Evolutionary conservation across 1,139 yeast genomes (phyloP), one percentile per base, ranked within the genome.

Genomic region (Wickerhamomyces sp.): DNA sequence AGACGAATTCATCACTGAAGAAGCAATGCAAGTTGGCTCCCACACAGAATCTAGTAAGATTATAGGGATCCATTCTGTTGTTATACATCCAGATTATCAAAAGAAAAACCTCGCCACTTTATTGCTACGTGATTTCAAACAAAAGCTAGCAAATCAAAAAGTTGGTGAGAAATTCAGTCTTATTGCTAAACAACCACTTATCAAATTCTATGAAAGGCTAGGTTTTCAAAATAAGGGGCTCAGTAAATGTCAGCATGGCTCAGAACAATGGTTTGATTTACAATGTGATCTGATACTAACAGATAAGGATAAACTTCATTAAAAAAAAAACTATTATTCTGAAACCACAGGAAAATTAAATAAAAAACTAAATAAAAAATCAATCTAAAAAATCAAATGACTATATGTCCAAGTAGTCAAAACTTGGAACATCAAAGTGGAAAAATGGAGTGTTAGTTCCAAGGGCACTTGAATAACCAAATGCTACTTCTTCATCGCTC

Each of bases 381-480:
- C 8, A 20, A 10, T 4, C 18, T 15, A 36, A 12, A 26, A 7
- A 13, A 37, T n/a, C 20, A 20, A 25, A 14, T 10, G 8, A 29
- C n/a, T n/a, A n/a, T n/a, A n/a, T 3, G 17, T 37, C 50, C 25
- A 42, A 60, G 33, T 60, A 52, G 16, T 62, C 65, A 49, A 84
- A 81, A 47, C 85, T 79, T 17, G 96, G 96, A 53, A 89, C 79
- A 39, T 88, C 95, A 43, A 87, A 68, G 63, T 88, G 96, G 76
- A 89, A 86, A 61, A 78, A 86, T 31, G 96, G 95, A 28, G 88
- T 77, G 56, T 81, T 74, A 2, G 95, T 85, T 39, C 81, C 78
- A 14, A 78, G 69, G 3, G 88, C 76, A 18, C 90, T 42, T 31
- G 56, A 51, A 35, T 56, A 51, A 27, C 55, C 57, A 29, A 51